A percentile compares a stretch with the other conserved stretches of the same genome.
Conservation (phyloP, 1,284 basidiomycete species). For the Ganoderma multipileum region DNA sequence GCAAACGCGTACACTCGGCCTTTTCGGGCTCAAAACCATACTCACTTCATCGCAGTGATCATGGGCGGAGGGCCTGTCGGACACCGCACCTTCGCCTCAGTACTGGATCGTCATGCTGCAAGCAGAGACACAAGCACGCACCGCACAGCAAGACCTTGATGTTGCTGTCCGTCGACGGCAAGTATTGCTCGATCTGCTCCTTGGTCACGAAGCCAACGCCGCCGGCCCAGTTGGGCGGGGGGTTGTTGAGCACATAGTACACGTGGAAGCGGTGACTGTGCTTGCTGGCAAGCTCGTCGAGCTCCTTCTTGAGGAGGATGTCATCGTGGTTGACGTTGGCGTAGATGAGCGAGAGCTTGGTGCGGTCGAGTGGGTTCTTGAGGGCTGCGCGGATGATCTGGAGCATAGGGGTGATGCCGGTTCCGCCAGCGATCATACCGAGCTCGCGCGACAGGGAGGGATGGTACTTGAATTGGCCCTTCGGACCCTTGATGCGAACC, state of each 20-base stretch:
- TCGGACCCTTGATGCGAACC: conserved; percentile 93
- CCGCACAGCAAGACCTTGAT: conserved; percentile 91
- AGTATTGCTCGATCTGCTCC: conserved; percentile 87
- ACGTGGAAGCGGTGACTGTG: conserved; percentile 81
- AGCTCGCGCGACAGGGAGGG: conserved; percentile 76
- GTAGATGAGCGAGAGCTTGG: conserved; percentile 88
- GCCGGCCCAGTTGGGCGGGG: conserved; percentile 86
- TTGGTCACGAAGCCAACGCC: conserved; percentile 93
- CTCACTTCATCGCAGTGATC: conserved; percentile 96
- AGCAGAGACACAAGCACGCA: conserved; percentile 40
- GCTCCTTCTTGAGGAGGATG: conserved; percentile 88
- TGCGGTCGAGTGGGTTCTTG: conserved; percentile 86
- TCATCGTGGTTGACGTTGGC: conserved; percentile 93
- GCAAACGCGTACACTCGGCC: background rate
- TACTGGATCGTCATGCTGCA: background rate
- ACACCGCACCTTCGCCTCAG: conserved; percentile 10
- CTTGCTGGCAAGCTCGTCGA: conserved; percentile 78
- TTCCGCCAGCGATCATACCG: conserved; percentile 96
- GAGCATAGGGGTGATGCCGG: conserved; percentile 98
- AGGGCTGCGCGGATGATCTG: conserved; percentile 93
- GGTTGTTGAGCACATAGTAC: conserved; percentile 93
- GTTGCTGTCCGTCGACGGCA: conserved; percentile 67
- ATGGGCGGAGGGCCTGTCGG: conserved; percentile 88
- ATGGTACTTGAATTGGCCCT: conserved; percentile 89
- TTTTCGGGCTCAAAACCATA: conserved; percentile 21